Conservation (phyloP, 2,329 filamentous ascomycete genomes). For the Fusarium caatingaense region DNA sequence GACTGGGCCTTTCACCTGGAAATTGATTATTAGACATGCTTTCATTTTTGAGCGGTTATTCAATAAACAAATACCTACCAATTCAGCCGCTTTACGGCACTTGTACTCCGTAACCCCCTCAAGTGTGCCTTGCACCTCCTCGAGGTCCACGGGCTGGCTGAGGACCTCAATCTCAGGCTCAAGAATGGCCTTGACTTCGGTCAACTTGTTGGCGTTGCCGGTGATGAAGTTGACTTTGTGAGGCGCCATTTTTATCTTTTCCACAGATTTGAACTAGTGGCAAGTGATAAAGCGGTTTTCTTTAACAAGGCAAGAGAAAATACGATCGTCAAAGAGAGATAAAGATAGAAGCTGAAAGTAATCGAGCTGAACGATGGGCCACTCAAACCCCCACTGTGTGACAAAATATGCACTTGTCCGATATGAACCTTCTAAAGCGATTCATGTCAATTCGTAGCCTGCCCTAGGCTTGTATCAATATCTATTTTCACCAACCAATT, state of each 20-base stretch:
- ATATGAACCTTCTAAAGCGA: slow-evolving; percentile 30
- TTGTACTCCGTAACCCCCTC: slow-evolving; percentile 94
- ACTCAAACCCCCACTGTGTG: slow-evolving; percentile 19
- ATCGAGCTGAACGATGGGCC: slow-evolving; percentile 5
- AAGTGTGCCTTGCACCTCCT: slow-evolving; percentile 91
- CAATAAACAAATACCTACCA: slow-evolving; percentile 61
- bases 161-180: slow-evolving; percentile 77
- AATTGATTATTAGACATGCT: slow-evolving; percentile 8
- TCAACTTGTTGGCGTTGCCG: slow-evolving; percentile 93
- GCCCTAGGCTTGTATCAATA: slow-evolving; percentile 37
- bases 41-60: not conserved
- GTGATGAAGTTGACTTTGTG: slow-evolving; percentile 88
- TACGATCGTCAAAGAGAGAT: not conserved
- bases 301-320: not conserved
- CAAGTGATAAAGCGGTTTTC: not conserved
- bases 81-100: slow-evolving; percentile 81
- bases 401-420: slow-evolving; percentile 36
- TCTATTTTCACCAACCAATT: slow-evolving; percentile 38
- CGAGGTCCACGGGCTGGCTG: slow-evolving; percentile 80
- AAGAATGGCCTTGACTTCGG: slow-evolving; percentile 89
- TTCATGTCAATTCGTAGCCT: slow-evolving; percentile 34
- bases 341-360: slow-evolving; percentile 11
- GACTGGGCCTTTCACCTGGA: slow-evolving; percentile 83
- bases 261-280: not conserved
- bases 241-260: slow-evolving; percentile 53